Evolutionary conservation across 2,329 filamentous ascomycete genomes (phyloP).

Genomic region (Penicillium oxalicum): DNA sequence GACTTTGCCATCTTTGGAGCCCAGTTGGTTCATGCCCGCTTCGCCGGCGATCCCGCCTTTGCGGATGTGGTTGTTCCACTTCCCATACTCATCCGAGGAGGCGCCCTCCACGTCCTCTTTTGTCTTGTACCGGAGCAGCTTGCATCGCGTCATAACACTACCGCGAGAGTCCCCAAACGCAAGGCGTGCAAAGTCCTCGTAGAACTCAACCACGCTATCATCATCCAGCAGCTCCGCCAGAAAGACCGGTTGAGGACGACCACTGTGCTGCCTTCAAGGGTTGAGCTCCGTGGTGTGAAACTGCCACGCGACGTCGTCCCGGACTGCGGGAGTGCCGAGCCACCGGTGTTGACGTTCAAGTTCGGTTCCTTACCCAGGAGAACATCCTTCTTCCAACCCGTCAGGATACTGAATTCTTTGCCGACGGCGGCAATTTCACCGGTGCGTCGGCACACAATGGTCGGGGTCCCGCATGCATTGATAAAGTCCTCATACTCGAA

Average conservation of each 20-base stretch:
- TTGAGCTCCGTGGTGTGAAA: conserved; percentile 44
- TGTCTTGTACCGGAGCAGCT: conserved; percentile 82
- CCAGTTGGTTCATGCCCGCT: conserved; percentile 72
- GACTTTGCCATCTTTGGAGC: conserved; percentile 77
- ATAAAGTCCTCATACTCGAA: conserved; percentile 93
- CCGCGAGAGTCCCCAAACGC: conserved; percentile 89
- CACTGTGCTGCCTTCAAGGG: conserved; percentile 36
- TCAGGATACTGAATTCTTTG: conserved; percentile 93
- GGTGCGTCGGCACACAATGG: conserved; percentile 82
- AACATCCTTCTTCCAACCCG: conserved; percentile 88
- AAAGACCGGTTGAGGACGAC: conserved; percentile 70
- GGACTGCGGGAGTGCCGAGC: conserved; percentile 32
- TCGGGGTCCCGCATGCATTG: conserved; percentile 79
- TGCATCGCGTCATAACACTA: conserved; percentile 74
- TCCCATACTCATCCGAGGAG: conserved; percentile 44
- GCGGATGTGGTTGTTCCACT: conserved; percentile 37
- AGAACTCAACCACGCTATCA: conserved; percentile 87
- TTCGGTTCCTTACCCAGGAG: conserved; percentile 83
- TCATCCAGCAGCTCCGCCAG: conserved; percentile 90
- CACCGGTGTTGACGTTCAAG: conserved; percentile 73
- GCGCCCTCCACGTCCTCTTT: conserved; percentile 51
- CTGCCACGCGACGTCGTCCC: conserved; percentile 43
- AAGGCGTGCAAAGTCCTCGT: conserved; percentile 88
- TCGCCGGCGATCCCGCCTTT: conserved; percentile 44
- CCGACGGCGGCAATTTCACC: conserved; percentile 93